A percentile compares a stretch with the other conserved stretches of the same genome.
Conservation (phyloP, 2,329 filamentous ascomycete species). For the Sphaceloma murrayae region DNA sequence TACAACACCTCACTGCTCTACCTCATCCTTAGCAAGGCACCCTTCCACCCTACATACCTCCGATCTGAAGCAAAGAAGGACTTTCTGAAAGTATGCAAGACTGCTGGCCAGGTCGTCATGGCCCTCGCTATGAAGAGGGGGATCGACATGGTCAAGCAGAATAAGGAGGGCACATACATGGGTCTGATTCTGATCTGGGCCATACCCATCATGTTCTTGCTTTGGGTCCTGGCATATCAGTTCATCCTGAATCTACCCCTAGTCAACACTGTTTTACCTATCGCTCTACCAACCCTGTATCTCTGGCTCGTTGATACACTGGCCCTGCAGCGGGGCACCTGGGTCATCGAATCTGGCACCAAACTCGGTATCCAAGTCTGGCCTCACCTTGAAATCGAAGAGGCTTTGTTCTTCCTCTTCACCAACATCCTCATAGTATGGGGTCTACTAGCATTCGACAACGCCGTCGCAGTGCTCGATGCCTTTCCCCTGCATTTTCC, state of each 20-base stretch:
- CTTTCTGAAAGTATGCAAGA: slow-evolving; percentile 35
- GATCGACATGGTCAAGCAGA: slow-evolving; percentile 36
- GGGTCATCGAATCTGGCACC: slow-evolving; percentile 59
- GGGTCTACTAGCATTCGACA: slow-evolving; percentile 59
- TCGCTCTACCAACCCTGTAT: slow-evolving; percentile 56
- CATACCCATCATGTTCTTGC: slow-evolving; percentile 53
- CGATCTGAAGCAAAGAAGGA: slow-evolving; percentile 31
- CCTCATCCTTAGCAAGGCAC: slow-evolving; percentile 54
- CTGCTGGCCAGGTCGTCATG: slow-evolving; percentile 44
- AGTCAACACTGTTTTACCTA: slow-evolving; percentile 49
- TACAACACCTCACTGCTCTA: slow-evolving; percentile 63
- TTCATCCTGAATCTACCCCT: slow-evolving; percentile 53
- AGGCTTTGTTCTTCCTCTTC: slow-evolving; percentile 62
- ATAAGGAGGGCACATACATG: slow-evolving; percentile 51
- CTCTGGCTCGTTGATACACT: slow-evolving; percentile 64
- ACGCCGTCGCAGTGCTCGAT: slow-evolving; percentile 55
- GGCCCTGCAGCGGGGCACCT: slow-evolving; percentile 58
- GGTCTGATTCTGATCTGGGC: slow-evolving; percentile 63
- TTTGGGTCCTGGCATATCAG: slow-evolving; percentile 55
- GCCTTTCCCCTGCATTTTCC: slow-evolving; percentile 52
- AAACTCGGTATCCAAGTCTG: slow-evolving; percentile 56
- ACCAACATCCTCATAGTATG: slow-evolving; percentile 63
- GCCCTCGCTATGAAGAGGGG: slow-evolving; percentile 38
- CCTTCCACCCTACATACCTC: slow-evolving; percentile 47
- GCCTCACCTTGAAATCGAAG: slow-evolving; percentile 60